phyloP scores from a whole-genome alignment of 768 basidiomycete species.

The Leucosporidium scottii region DNA sequence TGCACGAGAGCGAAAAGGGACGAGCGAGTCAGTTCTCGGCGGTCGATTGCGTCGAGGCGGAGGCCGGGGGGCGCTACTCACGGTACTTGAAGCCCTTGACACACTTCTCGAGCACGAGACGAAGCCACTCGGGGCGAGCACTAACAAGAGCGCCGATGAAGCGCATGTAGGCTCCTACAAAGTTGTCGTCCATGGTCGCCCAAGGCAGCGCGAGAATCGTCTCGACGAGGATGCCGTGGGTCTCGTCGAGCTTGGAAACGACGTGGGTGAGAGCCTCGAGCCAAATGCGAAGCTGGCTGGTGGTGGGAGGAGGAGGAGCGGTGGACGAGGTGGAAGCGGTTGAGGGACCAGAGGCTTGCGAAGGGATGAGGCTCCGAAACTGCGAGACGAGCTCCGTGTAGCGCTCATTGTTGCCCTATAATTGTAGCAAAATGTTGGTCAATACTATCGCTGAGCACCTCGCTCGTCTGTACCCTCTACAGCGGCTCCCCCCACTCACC shows the following conservation, averaged over 20 bases:
- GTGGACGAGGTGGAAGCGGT: constrained; percentile 42
- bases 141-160: constrained; percentile 88
- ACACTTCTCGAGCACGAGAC: constrained; percentile 70
- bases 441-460: background rate
- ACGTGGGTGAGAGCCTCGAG: constrained; percentile 82
- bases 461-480: too few relatives aligned
- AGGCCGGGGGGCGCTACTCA: constrained; percentile 46
- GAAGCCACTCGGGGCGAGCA: constrained; percentile 83
- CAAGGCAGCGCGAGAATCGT: constrained; percentile 83
- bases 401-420: constrained; percentile 61
- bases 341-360: constrained; percentile 24
- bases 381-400: constrained; percentile 87
- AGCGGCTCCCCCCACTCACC: constrained; percentile 46
- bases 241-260: constrained; percentile 77
- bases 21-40: background rate
- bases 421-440: background rate
- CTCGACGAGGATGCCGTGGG: constrained; percentile 71
- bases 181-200: constrained; percentile 73
- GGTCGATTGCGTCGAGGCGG: background rate
- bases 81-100: constrained; percentile 83
- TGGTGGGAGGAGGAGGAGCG: constrained; percentile 44
- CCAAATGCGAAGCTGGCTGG: constrained; percentile 58
- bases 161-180: constrained; percentile 79
- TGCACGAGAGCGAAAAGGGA: background rate
- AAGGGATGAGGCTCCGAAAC: constrained; percentile 47